A percentile compares a stretch with the other conserved stretches of the same genome.
phyloP scores from a whole-genome alignment of 225 moss, liverwort and hornwort genomes.

The Marchantia paleacea region DNA sequence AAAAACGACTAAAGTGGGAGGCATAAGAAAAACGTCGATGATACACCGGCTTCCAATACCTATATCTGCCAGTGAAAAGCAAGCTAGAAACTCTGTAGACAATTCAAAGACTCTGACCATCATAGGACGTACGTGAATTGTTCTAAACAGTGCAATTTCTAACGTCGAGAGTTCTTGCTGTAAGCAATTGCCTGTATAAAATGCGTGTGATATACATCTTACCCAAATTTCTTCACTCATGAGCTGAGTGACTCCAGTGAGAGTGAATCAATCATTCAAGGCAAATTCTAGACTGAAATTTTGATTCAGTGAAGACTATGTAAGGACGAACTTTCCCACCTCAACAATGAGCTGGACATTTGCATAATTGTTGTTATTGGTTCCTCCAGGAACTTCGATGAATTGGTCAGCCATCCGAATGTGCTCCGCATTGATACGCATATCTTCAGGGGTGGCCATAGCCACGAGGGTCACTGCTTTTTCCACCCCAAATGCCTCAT shows the following conservation, averaged over 20 bases:
- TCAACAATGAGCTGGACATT: slow-evolving; percentile 98
- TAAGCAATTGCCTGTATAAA: neutral
- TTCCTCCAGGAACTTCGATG: slow-evolving; percentile 93
- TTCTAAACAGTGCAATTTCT: neutral
- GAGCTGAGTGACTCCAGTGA: neutral
- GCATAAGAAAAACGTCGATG: no score
- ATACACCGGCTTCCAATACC: no score
- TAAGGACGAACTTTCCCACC: slow-evolving; percentile 36
- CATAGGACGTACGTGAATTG: neutral
- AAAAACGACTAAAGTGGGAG: no score
- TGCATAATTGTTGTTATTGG: slow-evolving; percentile 99
- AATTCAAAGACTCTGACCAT: neutral
- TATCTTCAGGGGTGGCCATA: slow-evolving; percentile 98
- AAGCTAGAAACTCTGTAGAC: neutral
- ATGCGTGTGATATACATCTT: neutral
- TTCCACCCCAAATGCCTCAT: slow-evolving; percentile 86
- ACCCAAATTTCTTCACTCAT: neutral
- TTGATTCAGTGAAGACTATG: neutral
- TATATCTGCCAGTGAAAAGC: no score
- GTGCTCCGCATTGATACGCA: slow-evolving; percentile 98
- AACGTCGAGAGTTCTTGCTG: neutral
- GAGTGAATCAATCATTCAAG: neutral
- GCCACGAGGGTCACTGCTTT: slow-evolving; percentile 81
- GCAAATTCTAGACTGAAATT: no score
- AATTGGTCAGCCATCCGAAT: slow-evolving; percentile 99